A percentile compares a stretch with the other conserved stretches of the same genome.
These are phyloP conservation scores for Cladophialophora carrionii DNA, from an alignment of 2,329 filamentous ascomycete genomes.

Conservation along the genomic window DNA sequence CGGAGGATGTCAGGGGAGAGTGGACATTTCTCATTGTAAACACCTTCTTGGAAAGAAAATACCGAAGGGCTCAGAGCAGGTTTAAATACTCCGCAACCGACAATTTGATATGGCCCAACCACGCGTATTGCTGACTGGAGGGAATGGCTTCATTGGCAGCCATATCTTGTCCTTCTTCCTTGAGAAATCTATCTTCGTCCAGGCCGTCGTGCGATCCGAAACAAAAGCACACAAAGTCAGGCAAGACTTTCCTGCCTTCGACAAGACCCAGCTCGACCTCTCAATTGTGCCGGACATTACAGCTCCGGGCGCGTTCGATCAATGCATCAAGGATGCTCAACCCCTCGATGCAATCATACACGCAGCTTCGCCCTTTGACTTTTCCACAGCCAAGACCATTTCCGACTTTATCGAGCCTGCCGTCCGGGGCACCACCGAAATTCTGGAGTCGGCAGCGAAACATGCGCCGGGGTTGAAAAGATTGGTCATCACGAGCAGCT, in stretches of 20 bases:
- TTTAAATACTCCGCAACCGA: background rate
- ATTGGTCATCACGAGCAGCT: conserved; percentile 71
- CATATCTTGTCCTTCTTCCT: conserved; percentile 13
- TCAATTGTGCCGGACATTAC: conserved; percentile 42
- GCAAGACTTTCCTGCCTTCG: conserved; percentile 21
- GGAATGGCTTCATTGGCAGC: conserved; percentile 11
- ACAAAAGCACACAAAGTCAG: conserved; percentile 38
- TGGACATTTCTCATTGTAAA: background rate
- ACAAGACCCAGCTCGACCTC: conserved; percentile 33
- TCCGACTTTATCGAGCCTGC: conserved; percentile 63
- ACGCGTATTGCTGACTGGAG: conserved; percentile 9
- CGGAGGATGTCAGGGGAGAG: background rate
- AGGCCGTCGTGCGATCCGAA: conserved; percentile 36
- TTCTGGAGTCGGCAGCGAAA: conserved; percentile 64
- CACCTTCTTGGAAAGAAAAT: background rate
- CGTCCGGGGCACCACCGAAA: conserved; percentile 65
- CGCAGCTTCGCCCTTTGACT: conserved; percentile 74
- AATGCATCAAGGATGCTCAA: conserved; percentile 59
- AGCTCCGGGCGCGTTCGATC: conserved; percentile 44
- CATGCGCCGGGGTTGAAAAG: conserved; percentile 68
- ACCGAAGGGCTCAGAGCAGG: background rate
- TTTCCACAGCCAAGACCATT: conserved; percentile 70
- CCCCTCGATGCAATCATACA: conserved; percentile 75
- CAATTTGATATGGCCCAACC: conserved; percentile 1
- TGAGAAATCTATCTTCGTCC: conserved; percentile 14